These are phyloP conservation scores for Colletotrichum karsti DNA, from an alignment of 2,329 filamentous ascomycete species.

Conservation along the genomic window DNA sequence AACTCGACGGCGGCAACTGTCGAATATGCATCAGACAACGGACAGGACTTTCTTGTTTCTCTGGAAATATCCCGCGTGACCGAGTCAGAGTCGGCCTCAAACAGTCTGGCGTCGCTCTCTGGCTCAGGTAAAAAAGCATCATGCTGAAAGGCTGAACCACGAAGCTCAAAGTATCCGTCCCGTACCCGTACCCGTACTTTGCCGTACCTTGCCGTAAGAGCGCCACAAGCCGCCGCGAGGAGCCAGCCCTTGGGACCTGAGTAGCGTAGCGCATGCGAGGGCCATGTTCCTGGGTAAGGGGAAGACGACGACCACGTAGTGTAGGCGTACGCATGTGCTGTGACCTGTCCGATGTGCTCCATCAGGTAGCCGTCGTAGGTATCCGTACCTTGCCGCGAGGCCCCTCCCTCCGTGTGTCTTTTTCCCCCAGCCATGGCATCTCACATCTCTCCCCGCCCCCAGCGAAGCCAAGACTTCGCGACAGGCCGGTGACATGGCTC, in stretches of 20 bases:
- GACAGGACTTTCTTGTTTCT: background rate
- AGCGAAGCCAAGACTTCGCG: slow-evolving; percentile 8
- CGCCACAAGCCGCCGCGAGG: background rate
- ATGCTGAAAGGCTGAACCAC: background rate
- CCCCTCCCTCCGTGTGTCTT: background rate
- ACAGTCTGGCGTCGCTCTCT: background rate
- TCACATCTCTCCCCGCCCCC: background rate
- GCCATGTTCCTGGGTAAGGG: slow-evolving; percentile 2
- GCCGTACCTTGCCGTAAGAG: background rate
- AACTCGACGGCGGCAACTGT: no score
- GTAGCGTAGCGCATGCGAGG: background rate
- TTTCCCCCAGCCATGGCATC: background rate
- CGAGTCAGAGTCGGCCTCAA: slow-evolving; percentile 8
- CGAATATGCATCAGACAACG: background rate
- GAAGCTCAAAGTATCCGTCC: background rate
- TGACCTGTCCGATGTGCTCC: background rate
- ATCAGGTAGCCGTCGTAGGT: background rate
- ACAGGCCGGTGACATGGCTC: background rate
- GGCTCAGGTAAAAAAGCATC: background rate
- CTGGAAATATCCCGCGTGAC: background rate
- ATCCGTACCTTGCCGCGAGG: background rate
- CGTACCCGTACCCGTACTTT: background rate
- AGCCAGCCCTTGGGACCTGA: background rate
- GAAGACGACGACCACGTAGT: background rate
- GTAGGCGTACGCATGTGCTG: background rate